These are phyloP conservation scores for Carpinus viminea DNA, from an alignment of 306 rosid genomes.

Conservation along the genomic window DNA sequence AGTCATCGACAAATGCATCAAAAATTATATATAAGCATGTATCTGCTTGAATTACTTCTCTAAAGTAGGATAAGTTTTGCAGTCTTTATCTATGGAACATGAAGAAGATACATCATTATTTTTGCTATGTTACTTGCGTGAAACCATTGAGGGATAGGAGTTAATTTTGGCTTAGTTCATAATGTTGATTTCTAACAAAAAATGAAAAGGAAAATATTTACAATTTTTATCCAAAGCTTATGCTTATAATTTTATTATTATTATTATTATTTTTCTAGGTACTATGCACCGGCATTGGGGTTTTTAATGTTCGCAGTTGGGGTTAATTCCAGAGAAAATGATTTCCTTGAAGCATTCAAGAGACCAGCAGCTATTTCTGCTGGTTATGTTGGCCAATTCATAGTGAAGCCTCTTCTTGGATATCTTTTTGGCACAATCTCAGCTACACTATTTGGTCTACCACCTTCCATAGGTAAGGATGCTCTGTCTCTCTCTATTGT, in stretches of 20 bases:
- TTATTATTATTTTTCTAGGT: conserved; percentile 59
- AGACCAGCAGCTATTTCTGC: conserved; percentile 72
- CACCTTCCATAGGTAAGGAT: conserved; percentile 73
- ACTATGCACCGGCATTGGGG: conserved; percentile 95
- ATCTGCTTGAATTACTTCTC: background rate
- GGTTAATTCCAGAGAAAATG: conserved; percentile 88
- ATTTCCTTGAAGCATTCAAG: conserved; percentile 80
- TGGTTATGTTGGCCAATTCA: conserved; percentile 85
- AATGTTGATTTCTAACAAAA: background rate
- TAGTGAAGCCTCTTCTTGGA: conserved; percentile 86
- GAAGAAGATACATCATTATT: background rate
- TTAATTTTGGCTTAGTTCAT: background rate
- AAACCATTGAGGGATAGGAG: background rate
- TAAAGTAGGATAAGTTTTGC: background rate
- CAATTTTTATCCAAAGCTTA: conserved; percentile 1
- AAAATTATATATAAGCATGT: background rate
- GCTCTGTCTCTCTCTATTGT: background rate
- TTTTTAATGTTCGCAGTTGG: conserved; percentile 98
- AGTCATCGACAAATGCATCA: background rate
- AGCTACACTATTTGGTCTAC: conserved; percentile 64
- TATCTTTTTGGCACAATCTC: conserved; percentile 71
- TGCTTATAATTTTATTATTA: background rate
- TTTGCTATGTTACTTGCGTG: background rate
- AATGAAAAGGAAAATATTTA: background rate
- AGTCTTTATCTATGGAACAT: background rate